Conservation (phyloP, 257 asterid species). For the Solanum lycopersicoides region DNA sequence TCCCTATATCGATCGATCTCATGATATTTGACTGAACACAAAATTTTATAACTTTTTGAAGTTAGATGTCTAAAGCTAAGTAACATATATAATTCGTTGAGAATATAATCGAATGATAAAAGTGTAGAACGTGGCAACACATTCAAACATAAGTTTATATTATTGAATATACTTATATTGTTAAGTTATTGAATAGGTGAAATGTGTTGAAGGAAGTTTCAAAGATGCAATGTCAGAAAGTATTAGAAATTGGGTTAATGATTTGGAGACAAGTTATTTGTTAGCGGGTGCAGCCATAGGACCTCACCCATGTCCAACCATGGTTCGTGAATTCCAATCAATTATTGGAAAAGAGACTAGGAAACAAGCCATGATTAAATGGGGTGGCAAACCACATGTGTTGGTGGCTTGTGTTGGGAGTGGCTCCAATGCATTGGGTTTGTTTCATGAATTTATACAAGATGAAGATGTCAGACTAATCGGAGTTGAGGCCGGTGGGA, state of each 20-base stretch:
- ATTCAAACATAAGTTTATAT: background rate
- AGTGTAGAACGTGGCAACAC: background rate
- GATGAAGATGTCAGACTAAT: constrained; percentile 57
- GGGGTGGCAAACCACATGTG: constrained; percentile 75
- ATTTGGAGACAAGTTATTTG: constrained; percentile 42
- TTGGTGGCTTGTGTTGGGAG: constrained; percentile 67
- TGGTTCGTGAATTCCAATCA: constrained; percentile 69
- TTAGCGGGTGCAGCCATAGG: constrained; percentile 55
- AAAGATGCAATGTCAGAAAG: constrained; percentile 80
- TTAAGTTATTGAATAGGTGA: constrained; percentile 16
- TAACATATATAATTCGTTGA: no score
- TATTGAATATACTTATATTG: no score
- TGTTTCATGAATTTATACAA: constrained; percentile 59
- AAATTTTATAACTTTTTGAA: no score
- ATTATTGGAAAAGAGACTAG: constrained; percentile 71
- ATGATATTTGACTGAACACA: no score
- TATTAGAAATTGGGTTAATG: constrained; percentile 47
- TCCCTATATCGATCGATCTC: no score
- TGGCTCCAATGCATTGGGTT: constrained; percentile 71
- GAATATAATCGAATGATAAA: no score
- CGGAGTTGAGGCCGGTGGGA: constrained; percentile 69
- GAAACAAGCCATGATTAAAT: constrained; percentile 47
- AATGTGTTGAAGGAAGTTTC: constrained; percentile 33
- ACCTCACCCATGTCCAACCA: constrained; percentile 69
- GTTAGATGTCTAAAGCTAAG: background rate